Evolutionary conservation across 345 rosid genomes (phyloP).

Genomic region (Clausena lansium): DNA sequence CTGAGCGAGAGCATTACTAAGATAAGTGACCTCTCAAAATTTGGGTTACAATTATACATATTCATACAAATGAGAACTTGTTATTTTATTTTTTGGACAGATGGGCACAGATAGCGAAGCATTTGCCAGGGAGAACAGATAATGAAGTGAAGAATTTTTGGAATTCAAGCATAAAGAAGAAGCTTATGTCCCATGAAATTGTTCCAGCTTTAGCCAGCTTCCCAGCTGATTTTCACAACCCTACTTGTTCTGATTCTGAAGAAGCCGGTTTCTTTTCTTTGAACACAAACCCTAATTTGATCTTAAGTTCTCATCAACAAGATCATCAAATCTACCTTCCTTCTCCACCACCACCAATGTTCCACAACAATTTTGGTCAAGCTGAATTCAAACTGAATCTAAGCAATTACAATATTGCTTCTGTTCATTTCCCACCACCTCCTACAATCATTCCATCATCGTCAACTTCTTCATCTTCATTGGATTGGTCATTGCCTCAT

Average conservation of each 20-base stretch:
- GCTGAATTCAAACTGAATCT: constrained; percentile 37
- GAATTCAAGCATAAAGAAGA: constrained; percentile 91
- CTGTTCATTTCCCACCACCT: constrained; percentile 22
- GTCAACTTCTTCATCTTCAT: constrained; percentile 20
- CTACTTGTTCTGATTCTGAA: constrained; percentile 11
- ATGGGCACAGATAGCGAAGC: constrained; percentile 93
- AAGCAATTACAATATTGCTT: constrained; percentile 21
- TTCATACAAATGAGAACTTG: neutral
- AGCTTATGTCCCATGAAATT: constrained; percentile 59
- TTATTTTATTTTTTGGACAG: constrained; percentile 26
- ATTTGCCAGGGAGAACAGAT: constrained; percentile 89
- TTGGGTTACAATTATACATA: neutral
- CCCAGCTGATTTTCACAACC: constrained; percentile 19
- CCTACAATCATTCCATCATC: constrained; percentile 5
- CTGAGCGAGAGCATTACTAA: neutral
- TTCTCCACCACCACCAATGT: constrained; percentile 35
- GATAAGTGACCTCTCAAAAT: neutral
- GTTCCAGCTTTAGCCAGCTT: constrained; percentile 35
- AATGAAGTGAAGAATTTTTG: constrained; percentile 95
- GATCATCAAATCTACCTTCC: constrained; percentile 35
- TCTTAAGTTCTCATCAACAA: constrained; percentile 24
- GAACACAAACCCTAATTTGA: constrained; percentile 53
- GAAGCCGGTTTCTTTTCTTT: constrained; percentile 33
- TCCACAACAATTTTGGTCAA: constrained; percentile 50
- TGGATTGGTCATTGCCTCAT: constrained; percentile 35